Evolutionary conservation across 164 flowering plant genomes (phyloP).

Genomic region (Berberis thunbergii): DNA sequence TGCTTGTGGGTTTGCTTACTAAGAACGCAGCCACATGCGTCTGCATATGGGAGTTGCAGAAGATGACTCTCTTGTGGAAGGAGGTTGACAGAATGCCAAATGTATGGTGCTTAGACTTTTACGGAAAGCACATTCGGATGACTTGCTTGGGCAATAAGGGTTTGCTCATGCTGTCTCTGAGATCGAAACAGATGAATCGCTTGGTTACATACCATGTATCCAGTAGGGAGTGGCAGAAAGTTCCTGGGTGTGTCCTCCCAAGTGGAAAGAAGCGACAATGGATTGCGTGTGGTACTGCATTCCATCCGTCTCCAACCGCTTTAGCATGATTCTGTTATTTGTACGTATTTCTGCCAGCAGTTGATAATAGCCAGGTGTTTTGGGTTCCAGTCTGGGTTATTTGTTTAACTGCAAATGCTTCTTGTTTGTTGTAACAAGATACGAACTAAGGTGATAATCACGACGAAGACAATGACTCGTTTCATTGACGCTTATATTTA

Average conservation of each 20-base stretch:
- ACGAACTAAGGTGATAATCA: too few relatives aligned
- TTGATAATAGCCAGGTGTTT: neutral
- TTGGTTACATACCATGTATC: conserved; percentile 63
- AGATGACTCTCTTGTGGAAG: conserved; percentile 98
- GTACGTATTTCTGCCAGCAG: neutral
- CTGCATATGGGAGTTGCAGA: conserved; percentile 99
- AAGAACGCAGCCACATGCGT: conserved; percentile 97
- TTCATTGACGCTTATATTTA: too few relatives aligned
- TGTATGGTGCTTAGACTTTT: conserved; percentile 96
- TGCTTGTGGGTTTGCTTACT: conserved; percentile 86
- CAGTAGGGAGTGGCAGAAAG: conserved; percentile 69
- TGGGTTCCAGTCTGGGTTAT: neutral
- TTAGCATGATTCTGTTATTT: conserved; percentile 26
- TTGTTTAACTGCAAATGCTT: neutral
- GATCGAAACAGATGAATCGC: conserved; percentile 74
- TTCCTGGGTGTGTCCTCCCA: conserved; percentile 65
- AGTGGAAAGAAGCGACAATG: conserved; percentile 71
- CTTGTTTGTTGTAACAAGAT: too few relatives aligned
- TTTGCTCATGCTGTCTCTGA: conserved; percentile 78
- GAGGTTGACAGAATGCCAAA: conserved; percentile 99
- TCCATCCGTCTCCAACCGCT: conserved; percentile 75
- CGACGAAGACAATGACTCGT: too few relatives aligned
- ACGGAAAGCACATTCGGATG: conserved; percentile 96
- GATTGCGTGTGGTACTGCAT: conserved; percentile 86
- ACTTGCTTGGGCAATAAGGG: conserved; percentile 93